A percentile compares a stretch with the other conserved stretches of the same genome.
These are phyloP conservation scores for Musa itinerans DNA, from an alignment of 176 grass and related monocot genomes.

Conservation along the genomic window DNA sequence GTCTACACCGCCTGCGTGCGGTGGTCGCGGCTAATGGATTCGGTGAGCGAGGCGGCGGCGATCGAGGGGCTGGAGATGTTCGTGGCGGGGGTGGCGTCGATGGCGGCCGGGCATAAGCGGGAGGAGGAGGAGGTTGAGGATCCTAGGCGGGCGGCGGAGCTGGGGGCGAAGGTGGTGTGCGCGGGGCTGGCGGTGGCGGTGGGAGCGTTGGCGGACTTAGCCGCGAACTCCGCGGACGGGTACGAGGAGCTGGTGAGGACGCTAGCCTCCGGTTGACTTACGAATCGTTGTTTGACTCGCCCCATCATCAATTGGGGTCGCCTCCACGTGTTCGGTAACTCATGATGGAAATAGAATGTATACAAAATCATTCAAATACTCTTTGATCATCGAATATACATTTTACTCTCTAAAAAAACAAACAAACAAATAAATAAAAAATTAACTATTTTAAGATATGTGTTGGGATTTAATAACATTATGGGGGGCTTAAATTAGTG, in stretches of 20 bases:
- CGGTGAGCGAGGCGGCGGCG: conserved; percentile 52
- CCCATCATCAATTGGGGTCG: too few species aligned
- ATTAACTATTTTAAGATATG: too few species aligned
- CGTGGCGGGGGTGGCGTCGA: conserved; percentile 27
- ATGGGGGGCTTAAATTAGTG: too few species aligned
- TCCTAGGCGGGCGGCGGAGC: background rate
- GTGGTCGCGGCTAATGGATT: conserved; percentile 47
- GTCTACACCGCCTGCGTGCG: conserved; percentile 56
- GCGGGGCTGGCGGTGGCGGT: conserved; percentile 9
- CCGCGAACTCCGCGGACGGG: conserved; percentile 2
- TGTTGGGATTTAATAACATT: too few species aligned
- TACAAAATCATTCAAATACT: too few species aligned
- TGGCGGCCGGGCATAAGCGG: conserved; percentile 7
- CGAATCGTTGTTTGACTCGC: too few species aligned
- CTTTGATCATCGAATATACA: too few species aligned
- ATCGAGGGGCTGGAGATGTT: conserved; percentile 93
- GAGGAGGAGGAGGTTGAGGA: too few species aligned
- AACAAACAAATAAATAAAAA: too few species aligned
- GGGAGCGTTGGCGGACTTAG: conserved; percentile 7
- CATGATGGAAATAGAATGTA: too few species aligned
- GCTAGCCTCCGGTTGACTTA: conserved; percentile 5
- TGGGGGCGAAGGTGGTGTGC: conserved; percentile 9
- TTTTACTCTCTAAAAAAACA: too few species aligned
- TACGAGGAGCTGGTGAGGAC: conserved; percentile 44
- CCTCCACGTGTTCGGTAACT: too few species aligned